phyloP scores from a whole-genome alignment of 2,329 filamentous ascomycete species.

The Colletotrichum eremochloae region DNA sequence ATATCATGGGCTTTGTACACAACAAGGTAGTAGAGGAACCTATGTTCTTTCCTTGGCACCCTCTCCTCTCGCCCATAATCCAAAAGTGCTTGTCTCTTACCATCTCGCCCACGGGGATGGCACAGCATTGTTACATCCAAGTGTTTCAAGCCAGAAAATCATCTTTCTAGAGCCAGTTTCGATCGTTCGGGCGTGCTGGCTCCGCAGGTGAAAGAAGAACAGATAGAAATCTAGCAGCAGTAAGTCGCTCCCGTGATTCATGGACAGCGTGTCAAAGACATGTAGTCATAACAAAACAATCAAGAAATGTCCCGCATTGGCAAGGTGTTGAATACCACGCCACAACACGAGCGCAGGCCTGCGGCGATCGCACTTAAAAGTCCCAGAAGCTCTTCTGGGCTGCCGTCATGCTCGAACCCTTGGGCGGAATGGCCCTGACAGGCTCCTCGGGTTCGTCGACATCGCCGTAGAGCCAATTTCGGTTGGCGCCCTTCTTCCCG shows the following conservation, averaged over 20 bases:
- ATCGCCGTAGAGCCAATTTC: slow-evolving; percentile 71
- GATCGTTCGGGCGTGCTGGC: not conserved
- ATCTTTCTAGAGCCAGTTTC: not conserved
- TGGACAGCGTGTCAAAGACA: slow-evolving; percentile 50
- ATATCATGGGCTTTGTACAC: slow-evolving; percentile 39
- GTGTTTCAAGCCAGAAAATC: slow-evolving; percentile 7
- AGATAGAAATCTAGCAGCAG: slow-evolving; percentile 32
- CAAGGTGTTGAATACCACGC: slow-evolving; percentile 16
- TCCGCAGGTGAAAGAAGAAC: slow-evolving; percentile 26
- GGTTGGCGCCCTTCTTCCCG: slow-evolving; percentile 65
- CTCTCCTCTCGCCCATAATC: slow-evolving; percentile 20
- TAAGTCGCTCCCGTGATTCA: slow-evolving; percentile 49
- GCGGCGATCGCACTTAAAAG: slow-evolving; percentile 51
- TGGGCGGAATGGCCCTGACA: slow-evolving; percentile 53
- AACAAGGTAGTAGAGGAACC: slow-evolving; percentile 29
- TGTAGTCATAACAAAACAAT: slow-evolving; percentile 46
- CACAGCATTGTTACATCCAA: slow-evolving; percentile 30
- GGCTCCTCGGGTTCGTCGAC: slow-evolving; percentile 59
- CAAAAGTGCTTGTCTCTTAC: slow-evolving; percentile 23
- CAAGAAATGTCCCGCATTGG: slow-evolving; percentile 21
- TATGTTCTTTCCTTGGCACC: slow-evolving; percentile 15
- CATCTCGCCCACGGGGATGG: not conserved
- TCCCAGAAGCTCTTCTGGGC: slow-evolving; percentile 62
- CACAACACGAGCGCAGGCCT: slow-evolving; percentile 13
- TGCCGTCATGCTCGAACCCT: slow-evolving; percentile 51